phyloP scores from a whole-genome alignment of 495 filamentous ascomycete genomes.

The Arthonia radiata region DNA sequence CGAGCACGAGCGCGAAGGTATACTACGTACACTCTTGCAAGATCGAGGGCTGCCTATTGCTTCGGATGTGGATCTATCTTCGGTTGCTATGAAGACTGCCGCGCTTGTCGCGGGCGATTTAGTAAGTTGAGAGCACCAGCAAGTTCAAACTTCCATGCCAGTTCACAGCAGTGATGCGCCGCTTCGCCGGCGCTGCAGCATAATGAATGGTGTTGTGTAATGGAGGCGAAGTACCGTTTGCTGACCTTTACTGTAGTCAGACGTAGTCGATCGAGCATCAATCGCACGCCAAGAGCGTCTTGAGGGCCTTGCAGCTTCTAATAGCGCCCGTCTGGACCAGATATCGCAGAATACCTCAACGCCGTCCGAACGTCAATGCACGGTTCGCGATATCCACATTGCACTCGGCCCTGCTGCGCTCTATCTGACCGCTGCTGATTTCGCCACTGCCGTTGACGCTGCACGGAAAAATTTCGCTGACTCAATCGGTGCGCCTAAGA shows the following conservation, averaged over 20 bases:
- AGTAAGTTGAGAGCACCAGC: too few relatives aligned
- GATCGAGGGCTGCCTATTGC: slow-evolving; percentile 47
- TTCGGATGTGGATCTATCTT: slow-evolving; percentile 53
- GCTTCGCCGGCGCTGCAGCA: too few relatives aligned
- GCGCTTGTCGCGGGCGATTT: slow-evolving; percentile 86
- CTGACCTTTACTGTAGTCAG: too few relatives aligned
- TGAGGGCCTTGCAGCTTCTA: slow-evolving; percentile 31
- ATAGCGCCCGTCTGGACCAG: slow-evolving; percentile 13
- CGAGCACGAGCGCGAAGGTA: slow-evolving; percentile 74
- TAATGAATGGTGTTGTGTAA: too few relatives aligned
- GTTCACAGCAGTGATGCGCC: too few relatives aligned
- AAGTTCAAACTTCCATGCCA: too few relatives aligned
- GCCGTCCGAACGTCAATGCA: slow-evolving; percentile 16
- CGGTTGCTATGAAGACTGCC: slow-evolving; percentile 81
- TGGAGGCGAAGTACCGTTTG: too few relatives aligned
- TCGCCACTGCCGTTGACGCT: slow-evolving; percentile 72
- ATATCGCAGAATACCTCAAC: slow-evolving; percentile 6
- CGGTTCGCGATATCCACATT: slow-evolving; percentile 56
- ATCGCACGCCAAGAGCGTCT: slow-evolving; percentile 50
- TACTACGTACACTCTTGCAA: slow-evolving; percentile 50
- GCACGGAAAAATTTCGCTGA: slow-evolving; percentile 95
- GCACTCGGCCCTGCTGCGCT: slow-evolving; percentile 65
- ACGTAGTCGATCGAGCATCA: slow-evolving; percentile 76
- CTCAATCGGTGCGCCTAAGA: slow-evolving; percentile 91
- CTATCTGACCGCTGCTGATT: slow-evolving; percentile 64